Conservation (phyloP, 192 early-diverging fungal species). For the Coemansia sp. region DNA sequence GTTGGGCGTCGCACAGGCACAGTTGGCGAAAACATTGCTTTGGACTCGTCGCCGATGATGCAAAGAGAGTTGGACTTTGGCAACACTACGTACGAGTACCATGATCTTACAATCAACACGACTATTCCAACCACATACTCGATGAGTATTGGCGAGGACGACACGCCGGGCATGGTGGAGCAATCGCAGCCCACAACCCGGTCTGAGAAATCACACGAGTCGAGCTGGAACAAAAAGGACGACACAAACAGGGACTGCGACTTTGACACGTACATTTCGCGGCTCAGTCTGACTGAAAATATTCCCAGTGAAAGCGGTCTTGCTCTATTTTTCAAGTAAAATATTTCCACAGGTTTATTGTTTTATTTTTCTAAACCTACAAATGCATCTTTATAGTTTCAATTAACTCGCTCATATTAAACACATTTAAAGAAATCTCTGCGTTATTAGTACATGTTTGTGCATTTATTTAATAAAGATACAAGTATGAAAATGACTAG, state of each 20-base stretch:
- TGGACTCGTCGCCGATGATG: not conserved
- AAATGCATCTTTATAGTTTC: not conserved
- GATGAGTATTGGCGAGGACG: slow-evolving; percentile 4
- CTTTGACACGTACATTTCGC: slow-evolving; percentile 5
- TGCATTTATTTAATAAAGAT: no score
- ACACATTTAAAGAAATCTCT: no score
- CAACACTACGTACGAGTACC: not conserved
- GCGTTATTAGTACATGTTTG: no score
- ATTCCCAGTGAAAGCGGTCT: slow-evolving; percentile 8
- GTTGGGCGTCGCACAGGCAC: not conserved
- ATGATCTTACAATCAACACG: not conserved
- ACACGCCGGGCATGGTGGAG: slow-evolving; percentile 6
- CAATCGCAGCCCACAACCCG: not conserved
- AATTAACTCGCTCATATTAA: not conserved
- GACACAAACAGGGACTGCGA: not conserved
- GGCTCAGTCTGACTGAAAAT: slow-evolving; percentile 6
- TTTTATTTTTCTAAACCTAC: not conserved
- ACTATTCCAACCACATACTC: slow-evolving; percentile 9
- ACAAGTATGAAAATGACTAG: no score
- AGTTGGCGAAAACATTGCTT: not conserved
- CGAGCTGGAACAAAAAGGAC: not conserved
- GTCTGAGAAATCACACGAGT: not conserved
- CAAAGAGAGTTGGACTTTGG: not conserved
- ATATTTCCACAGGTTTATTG: not conserved
- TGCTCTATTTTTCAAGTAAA: slow-evolving; percentile 6